These are phyloP conservation scores for Trametes elegans DNA, from an alignment of 768 basidiomycete genomes.

Conservation along the genomic window DNA sequence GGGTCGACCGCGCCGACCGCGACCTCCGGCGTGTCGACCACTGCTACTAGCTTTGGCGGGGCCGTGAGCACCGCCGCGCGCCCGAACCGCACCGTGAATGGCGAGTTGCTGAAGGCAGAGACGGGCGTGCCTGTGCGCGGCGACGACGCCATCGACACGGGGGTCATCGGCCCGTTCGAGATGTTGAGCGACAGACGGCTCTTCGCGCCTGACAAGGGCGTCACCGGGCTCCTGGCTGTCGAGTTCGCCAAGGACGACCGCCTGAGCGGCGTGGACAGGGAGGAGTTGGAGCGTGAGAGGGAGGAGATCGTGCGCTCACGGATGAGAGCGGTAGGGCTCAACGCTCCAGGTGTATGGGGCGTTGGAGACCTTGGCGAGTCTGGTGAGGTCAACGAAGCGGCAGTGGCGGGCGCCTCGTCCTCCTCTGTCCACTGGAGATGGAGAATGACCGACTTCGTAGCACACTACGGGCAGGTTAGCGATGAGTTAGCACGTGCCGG, in stretches of 20 bases:
- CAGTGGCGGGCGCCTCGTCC: constrained; percentile 30
- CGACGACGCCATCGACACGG: constrained; percentile 35
- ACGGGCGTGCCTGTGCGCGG: constrained; percentile 36
- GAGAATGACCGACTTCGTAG: constrained; percentile 82
- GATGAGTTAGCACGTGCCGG: neutral
- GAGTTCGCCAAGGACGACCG: constrained; percentile 30
- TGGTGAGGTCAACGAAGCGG: constrained; percentile 15
- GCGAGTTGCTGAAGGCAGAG: constrained; percentile 18
- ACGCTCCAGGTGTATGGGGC: constrained; percentile 22
- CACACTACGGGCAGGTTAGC: constrained; percentile 52
- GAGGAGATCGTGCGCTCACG: constrained; percentile 45
- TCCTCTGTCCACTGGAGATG: constrained; percentile 86
- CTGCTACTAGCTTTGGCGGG: constrained; percentile 78
- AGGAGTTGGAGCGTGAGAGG: constrained; percentile 55
- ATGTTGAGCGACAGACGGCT: constrained; percentile 42
- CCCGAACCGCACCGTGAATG: constrained; percentile 54
- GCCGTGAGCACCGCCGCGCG: constrained; percentile 76
- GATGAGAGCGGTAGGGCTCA: constrained; percentile 25
- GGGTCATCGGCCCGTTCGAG: constrained; percentile 45
- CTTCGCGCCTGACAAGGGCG: constrained; percentile 30
- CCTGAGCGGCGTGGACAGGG: constrained; percentile 43
- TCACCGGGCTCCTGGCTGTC: constrained; percentile 34
- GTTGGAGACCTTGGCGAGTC: constrained; percentile 21
- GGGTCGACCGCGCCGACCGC: constrained; percentile 89
- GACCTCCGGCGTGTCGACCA: constrained; percentile 86